Evolutionary conservation across 1,284 basidiomycete species (phyloP).

Genomic region (Lentinula novae-zelandiae): DNA sequence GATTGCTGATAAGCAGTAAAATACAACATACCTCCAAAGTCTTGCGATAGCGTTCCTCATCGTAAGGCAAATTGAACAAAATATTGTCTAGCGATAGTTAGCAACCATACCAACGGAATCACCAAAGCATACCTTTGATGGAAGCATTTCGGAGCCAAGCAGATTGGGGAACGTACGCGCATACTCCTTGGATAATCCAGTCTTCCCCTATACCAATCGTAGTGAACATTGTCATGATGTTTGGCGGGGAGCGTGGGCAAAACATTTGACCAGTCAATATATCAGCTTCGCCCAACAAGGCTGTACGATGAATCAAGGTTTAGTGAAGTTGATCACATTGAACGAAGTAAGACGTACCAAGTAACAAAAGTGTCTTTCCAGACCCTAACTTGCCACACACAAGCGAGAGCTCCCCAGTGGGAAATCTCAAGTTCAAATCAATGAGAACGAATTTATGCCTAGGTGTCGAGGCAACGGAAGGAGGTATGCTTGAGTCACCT

Average conservation of each 20-base stretch:
- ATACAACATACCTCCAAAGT: slow-evolving; percentile 57
- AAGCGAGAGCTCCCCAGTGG: slow-evolving; percentile 71
- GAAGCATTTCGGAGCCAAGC: slow-evolving; percentile 91
- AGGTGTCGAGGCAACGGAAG: slow-evolving; percentile 69
- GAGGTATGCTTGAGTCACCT: slow-evolving; percentile 29
- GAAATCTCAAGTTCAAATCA: slow-evolving; percentile 81
- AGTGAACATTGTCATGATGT: slow-evolving; percentile 64
- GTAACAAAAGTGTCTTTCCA: slow-evolving; percentile 79
- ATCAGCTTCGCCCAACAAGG: slow-evolving; percentile 90
- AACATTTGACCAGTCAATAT: slow-evolving; percentile 74
- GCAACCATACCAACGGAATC: neutral
- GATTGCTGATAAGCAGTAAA: neutral
- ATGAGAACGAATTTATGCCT: slow-evolving; percentile 75
- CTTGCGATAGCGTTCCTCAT: slow-evolving; percentile 73
- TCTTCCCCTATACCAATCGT: slow-evolving; percentile 45
- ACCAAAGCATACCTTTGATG: slow-evolving; percentile 60
- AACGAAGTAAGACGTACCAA: slow-evolving; percentile 39
- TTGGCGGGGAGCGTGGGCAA: slow-evolving; percentile 81
- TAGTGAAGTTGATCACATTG: neutral
- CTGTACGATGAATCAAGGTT: slow-evolving; percentile 28
- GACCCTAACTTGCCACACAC: slow-evolving; percentile 82
- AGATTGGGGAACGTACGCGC: slow-evolving; percentile 91
- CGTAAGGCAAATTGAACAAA: slow-evolving; percentile 81
- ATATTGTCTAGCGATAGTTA: slow-evolving; percentile 69
- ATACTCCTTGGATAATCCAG: slow-evolving; percentile 76